Conservation (phyloP, 2,329 filamentous ascomycete genomes). For the Cryphonectria nitschkei region DNA sequence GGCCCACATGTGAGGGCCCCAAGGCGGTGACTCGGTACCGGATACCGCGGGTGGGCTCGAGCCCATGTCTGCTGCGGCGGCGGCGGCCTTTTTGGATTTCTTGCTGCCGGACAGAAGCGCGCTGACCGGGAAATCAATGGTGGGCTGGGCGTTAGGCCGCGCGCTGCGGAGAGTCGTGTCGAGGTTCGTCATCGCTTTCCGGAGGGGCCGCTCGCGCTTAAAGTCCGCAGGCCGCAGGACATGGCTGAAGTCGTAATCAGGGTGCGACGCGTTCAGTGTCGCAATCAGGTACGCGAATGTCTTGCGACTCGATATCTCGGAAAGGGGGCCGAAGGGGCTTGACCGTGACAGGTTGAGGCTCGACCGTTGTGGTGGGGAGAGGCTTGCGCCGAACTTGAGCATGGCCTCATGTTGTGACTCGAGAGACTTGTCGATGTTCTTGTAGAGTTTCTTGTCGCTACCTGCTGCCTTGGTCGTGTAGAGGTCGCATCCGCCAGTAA, state of each 20-base stretch:
- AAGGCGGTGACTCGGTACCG: conserved; percentile 54
- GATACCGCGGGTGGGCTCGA: conserved; percentile 47
- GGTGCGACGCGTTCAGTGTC: conserved; percentile 92
- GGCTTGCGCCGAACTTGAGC: conserved; percentile 80
- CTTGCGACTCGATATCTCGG: conserved; percentile 83
- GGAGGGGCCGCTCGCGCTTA: conserved; percentile 77
- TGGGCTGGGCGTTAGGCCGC: conserved; percentile 60
- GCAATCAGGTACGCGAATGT: conserved; percentile 97
- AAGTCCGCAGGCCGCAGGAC: conserved; percentile 89
- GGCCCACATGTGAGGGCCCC: conserved; percentile 91
- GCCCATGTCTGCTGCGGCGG: conserved; percentile 45
- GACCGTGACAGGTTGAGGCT: conserved; percentile 78
- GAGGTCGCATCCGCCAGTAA: conserved; percentile 91
- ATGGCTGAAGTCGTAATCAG: conserved; percentile 96
- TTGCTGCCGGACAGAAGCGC: conserved; percentile 44
- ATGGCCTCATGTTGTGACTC: conserved; percentile 90
- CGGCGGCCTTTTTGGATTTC: conserved; percentile 42
- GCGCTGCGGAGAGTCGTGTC: conserved; percentile 88
- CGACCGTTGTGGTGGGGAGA: conserved; percentile 79
- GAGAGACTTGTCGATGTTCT: conserved; percentile 88
- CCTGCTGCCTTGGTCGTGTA: conserved; percentile 97
- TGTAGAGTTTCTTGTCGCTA: conserved; percentile 95
- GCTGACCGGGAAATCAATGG: conserved; percentile 47
- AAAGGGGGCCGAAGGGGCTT: conserved; percentile 89
- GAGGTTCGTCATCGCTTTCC: conserved; percentile 82